These are phyloP conservation scores for Pythium oligandrum DNA, from an alignment of 352 stramenopile species.

Conservation along the genomic window DNA sequence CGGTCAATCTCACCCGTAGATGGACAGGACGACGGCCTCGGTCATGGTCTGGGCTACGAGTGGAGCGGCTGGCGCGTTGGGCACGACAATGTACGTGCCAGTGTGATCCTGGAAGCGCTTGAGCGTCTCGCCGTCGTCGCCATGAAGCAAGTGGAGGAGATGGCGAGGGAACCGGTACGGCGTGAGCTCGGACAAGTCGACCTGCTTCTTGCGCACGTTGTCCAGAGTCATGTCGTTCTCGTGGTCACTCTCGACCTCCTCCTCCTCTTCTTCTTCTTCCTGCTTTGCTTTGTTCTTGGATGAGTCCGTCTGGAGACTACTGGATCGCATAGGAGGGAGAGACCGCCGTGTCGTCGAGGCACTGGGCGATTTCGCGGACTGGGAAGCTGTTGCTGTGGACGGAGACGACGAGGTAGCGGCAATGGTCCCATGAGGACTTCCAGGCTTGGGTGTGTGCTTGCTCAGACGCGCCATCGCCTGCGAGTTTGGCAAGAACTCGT, in stretches of 20 bases:
- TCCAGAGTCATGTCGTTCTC: constrained; percentile 49
- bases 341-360: too few relatives aligned
- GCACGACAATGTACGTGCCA: constrained; percentile 70
- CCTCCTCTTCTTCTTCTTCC: constrained; percentile 17
- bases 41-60: constrained; percentile 2
- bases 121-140: constrained; percentile 64
- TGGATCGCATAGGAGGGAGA: not conserved
- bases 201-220: constrained; percentile 45
- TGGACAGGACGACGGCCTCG: constrained; percentile 51
- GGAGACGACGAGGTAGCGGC: not conserved
- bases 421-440: constrained; percentile 9
- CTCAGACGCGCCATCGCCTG: constrained; percentile 73
- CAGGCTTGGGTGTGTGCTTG: constrained; percentile 18
- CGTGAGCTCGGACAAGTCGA: constrained; percentile 76
- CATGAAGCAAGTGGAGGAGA: constrained; percentile 65
- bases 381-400: constrained; percentile 4
- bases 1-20: constrained; percentile 44
- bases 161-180: constrained; percentile 66
- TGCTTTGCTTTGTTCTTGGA: constrained; percentile 1
- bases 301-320: constrained; percentile 6
- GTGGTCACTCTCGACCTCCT: constrained; percentile 15
- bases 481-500: constrained; percentile 88
- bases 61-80: constrained; percentile 19
- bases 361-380: too few relatives aligned
- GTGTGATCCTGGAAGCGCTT: constrained; percentile 75